Evolutionary conservation across 805 yeast species (phyloP).

Genomic region (Scheffersomyces amazonensis): DNA sequence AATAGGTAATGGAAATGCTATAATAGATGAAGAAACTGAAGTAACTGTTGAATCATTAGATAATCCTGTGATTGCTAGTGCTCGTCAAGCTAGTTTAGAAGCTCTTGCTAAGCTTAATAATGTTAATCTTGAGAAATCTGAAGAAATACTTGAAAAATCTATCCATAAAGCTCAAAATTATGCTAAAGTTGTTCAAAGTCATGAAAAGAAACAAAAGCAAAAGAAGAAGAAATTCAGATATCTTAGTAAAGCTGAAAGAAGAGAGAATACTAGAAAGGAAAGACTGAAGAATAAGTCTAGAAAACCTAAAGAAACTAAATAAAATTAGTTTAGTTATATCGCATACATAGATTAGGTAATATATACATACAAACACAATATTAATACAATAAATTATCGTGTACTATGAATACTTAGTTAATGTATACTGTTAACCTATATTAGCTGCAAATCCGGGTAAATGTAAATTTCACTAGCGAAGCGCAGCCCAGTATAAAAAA

Average conservation of each 20-base stretch:
- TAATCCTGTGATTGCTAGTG: constrained; percentile 37
- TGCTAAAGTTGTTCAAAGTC: constrained; percentile 59
- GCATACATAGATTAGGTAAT: background rate
- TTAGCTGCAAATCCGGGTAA: no score
- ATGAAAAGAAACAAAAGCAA: constrained; percentile 21
- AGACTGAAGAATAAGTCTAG: constrained; percentile 14
- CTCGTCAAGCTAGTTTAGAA: constrained; percentile 32
- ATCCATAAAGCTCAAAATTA: constrained; percentile 79
- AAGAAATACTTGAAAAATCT: constrained; percentile 69
- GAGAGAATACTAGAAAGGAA: constrained; percentile 37
- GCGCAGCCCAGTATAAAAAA: no score
- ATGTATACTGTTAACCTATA: no score
- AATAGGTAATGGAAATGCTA: constrained; percentile 20
- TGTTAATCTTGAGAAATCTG: constrained; percentile 68
- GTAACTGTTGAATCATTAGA: constrained; percentile 41
- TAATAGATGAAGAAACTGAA: constrained; percentile 45
- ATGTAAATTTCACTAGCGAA: no score
- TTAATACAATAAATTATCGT: no score
- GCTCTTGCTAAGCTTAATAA: constrained; percentile 58
- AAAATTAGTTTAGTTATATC: no score
- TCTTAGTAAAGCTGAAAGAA: constrained; percentile 77
- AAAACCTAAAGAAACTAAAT: background rate
- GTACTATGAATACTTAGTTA: no score
- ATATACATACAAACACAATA: no score
- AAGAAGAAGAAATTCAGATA: constrained; percentile 75